Conservation (phyloP, 1,139 yeast species). For the Protomyces inundatus region DNA sequence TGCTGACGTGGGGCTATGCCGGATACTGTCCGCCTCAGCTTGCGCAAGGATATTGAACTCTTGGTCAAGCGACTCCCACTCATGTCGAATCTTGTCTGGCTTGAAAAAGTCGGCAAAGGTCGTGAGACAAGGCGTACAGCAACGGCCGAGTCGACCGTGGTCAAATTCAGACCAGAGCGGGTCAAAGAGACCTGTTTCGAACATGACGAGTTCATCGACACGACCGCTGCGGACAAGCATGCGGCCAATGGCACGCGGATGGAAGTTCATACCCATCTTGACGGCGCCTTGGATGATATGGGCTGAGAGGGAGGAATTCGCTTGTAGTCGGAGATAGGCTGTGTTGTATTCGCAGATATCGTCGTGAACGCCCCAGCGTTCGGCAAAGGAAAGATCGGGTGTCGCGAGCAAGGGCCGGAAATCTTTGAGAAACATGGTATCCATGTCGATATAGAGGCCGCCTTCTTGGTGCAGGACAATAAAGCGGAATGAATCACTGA, state of each 20-base stretch:
- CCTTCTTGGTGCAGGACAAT: constrained; percentile 22
- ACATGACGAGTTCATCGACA: constrained; percentile 17
- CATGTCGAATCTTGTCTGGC: not conserved
- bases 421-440: constrained; percentile 22
- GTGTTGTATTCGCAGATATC: constrained; percentile 22
- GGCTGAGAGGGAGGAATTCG: constrained; percentile 20
- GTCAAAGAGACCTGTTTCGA: constrained; percentile 21
- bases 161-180: constrained; percentile 22
- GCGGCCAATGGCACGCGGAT: constrained; percentile 21
- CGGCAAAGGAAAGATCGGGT: constrained; percentile 16
- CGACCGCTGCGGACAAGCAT: constrained; percentile 6
- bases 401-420: constrained; percentile 14
- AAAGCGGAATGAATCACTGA: constrained; percentile 17
- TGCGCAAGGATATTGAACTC: not conserved
- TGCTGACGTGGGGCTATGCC: not conserved
- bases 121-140: constrained; percentile 17
- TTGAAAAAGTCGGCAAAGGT: constrained; percentile 8
- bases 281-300: constrained; percentile 17
- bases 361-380: constrained; percentile 21
- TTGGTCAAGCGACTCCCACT: constrained; percentile 6
- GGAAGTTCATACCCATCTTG: constrained; percentile 21
- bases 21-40: not conserved
- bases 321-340: constrained; percentile 20
- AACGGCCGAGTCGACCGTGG: constrained; percentile 4
- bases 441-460: constrained; percentile 22